A percentile compares a stretch with the other conserved stretches of the same genome.
phyloP scores from a whole-genome alignment of 345 rosid species.

The Lenwebbia sp. region DNA sequence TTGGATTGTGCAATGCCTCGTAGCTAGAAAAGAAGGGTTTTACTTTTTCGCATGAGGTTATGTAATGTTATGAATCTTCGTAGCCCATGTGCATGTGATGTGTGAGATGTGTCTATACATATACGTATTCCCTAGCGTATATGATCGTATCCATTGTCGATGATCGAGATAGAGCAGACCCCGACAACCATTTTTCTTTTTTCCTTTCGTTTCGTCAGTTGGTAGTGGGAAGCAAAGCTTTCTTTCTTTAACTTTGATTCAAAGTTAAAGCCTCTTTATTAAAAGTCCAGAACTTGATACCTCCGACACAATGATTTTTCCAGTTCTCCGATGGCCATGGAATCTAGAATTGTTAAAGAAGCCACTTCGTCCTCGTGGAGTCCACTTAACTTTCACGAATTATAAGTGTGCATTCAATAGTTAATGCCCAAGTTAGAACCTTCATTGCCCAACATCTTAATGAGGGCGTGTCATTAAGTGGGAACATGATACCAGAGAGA shows the following conservation, averaged over 20 bases:
- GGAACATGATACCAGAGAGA: neutral
- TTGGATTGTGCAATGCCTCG: neutral
- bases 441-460: neutral
- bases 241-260: neutral
- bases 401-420: neutral
- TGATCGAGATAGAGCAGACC: neutral
- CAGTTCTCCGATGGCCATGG: neutral
- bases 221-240: neutral
- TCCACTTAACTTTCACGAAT: neutral
- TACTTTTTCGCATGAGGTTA: neutral
- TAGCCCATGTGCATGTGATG: neutral
- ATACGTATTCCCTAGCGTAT: neutral
- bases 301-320: constrained; percentile 1
- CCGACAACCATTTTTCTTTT: neutral
- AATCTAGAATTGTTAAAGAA: neutral
- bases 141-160: neutral
- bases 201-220: neutral
- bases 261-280: neutral
- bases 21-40: neutral
- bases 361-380: neutral
- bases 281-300: neutral
- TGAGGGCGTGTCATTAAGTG: neutral
- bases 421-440: neutral
- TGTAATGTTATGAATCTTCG: neutral
- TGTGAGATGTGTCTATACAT: neutral